Evolutionary conservation across 139 green algal species (phyloP), one percentile per base, ranked within the genome.

Genomic region (Volvox africanus): DNA sequence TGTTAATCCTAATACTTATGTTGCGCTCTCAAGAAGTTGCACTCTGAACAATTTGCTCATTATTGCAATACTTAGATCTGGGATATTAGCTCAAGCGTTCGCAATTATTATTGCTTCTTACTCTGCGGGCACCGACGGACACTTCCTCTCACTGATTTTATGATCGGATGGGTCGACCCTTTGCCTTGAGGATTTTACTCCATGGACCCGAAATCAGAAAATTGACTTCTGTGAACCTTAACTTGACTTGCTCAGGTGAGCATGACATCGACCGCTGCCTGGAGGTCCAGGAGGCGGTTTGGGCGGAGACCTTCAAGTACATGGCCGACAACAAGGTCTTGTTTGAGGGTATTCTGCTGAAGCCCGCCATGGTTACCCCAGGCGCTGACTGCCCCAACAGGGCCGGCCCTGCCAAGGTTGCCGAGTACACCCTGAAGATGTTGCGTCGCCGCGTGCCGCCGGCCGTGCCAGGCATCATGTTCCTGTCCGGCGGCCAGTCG

Each of bases 261-360:
- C 96, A 98, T 83, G 91, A 93, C 92, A 97, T 97, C 82, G 96
- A 99, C 87, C 96, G 99, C 91, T 99, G 96, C 94, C 92, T 98
- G 80, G 93, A 98, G 95, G 97, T 99, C 6, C 96, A 96, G 75
- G 88, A 97, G 95, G 94, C 91, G 65, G 95, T 97, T 76, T 99
- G 98, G 98, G 97, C 98, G 44, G 95, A 99, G 96, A 99, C 97
- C 91, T 99, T 99, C 97, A 99, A 99, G 96, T 94, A 95, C 95
- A 94, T 98, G 86, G 95, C 95, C 32, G 95, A 98, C 93, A 95
- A 97, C 91, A 93, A 96, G 91, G 98, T 99, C 82, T 91, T 99
- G 94, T 99, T 99, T 89, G 98, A 99, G 97, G 98, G 98, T 87
- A 99, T 99, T 96, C 97, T 99, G 83, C 96, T 99, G 79, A 99